Evolutionary conservation across 1,284 basidiomycete species (phyloP).

Genomic region (Cutaneotrichosporon sp.): DNA sequence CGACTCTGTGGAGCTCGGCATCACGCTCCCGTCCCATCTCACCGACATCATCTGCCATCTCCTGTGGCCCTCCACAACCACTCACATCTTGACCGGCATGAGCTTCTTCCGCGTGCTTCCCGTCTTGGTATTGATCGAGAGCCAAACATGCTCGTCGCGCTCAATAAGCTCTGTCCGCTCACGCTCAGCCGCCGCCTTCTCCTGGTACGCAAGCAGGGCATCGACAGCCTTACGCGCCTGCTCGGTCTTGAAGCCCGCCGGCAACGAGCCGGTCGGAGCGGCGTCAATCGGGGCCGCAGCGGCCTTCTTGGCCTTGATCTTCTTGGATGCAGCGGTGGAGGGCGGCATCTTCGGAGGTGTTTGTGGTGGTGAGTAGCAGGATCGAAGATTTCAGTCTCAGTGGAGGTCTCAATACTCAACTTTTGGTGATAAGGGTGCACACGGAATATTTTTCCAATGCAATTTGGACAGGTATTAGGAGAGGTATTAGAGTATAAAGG

Average conservation of each 20-base stretch:
- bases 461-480: not conserved
- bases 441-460: constrained; percentile 6
- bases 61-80: constrained; percentile 24
- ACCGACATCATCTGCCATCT: constrained; percentile 52
- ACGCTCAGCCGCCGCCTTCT: constrained; percentile 63
- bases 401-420: constrained; percentile 9
- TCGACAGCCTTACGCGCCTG: constrained; percentile 76
- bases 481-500: not conserved
- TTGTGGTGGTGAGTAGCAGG: constrained; percentile 4
- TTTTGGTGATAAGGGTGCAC: constrained; percentile 12
- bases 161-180: constrained; percentile 75
- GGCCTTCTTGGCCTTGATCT: constrained; percentile 21
- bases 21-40: constrained; percentile 43
- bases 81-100: constrained; percentile 81
- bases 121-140: constrained; percentile 77
- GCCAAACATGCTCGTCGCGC: constrained; percentile 80
- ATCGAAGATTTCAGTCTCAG: constrained; percentile 15
- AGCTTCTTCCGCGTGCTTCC: constrained; percentile 72
- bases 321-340: constrained; percentile 19
- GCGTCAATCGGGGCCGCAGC: constrained; percentile 19
- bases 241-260: constrained; percentile 58
- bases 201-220: constrained; percentile 68
- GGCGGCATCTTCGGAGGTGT: constrained; percentile 21
- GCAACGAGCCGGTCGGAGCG: constrained; percentile 30
- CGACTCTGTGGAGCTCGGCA: too few relatives aligned